Evolutionary conservation across 805 yeast genomes (phyloP).

Genomic region (Geotrichum ghanense): DNA sequence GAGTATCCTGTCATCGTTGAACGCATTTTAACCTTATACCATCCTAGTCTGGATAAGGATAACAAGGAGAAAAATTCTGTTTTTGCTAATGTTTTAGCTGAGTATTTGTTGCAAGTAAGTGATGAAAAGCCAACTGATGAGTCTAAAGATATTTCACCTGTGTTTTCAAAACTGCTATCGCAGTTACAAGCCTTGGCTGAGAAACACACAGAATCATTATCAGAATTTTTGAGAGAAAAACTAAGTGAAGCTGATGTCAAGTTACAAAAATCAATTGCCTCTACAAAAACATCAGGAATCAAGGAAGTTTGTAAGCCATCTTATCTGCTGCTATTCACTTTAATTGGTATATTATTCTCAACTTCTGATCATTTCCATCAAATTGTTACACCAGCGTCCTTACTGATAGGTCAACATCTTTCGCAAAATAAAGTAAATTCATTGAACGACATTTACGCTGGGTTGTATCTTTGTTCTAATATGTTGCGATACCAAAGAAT

Average conservation of each 20-base stretch:
- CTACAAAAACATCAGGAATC: conserved; percentile 2
- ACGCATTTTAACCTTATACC: conserved; percentile 47
- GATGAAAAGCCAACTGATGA: conserved; percentile 17
- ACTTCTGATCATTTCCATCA: conserved; percentile 94
- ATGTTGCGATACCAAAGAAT: conserved; percentile 63
- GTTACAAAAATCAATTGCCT: conserved; percentile 30
- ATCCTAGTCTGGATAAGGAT: conserved; percentile 71
- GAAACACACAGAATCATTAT: conserved; percentile 51
- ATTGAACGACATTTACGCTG: conserved; percentile 39
- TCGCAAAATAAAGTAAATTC: conserved; percentile 37
- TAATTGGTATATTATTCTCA: conserved; percentile 73
- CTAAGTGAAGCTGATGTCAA: conserved; percentile 40
- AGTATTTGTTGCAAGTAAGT: conserved; percentile 45
- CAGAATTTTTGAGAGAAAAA: conserved; percentile 48
- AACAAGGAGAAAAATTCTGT: conserved; percentile 62
- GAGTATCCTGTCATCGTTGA: conserved; percentile 33
- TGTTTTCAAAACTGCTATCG: conserved; percentile 17
- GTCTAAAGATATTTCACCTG: conserved; percentile 5
- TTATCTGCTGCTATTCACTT: conserved; percentile 56
- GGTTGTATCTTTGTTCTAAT: conserved; percentile 54
- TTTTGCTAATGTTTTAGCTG: conserved; percentile 52
- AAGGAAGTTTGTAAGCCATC: conserved; percentile 24
- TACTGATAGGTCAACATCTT: conserved; percentile 61
- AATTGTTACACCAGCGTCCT: conserved; percentile 72
- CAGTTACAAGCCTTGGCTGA: conserved; percentile 47